phyloP scores from a whole-genome alignment of 345 rosid genomes.

The Balakata baccata region DNA sequence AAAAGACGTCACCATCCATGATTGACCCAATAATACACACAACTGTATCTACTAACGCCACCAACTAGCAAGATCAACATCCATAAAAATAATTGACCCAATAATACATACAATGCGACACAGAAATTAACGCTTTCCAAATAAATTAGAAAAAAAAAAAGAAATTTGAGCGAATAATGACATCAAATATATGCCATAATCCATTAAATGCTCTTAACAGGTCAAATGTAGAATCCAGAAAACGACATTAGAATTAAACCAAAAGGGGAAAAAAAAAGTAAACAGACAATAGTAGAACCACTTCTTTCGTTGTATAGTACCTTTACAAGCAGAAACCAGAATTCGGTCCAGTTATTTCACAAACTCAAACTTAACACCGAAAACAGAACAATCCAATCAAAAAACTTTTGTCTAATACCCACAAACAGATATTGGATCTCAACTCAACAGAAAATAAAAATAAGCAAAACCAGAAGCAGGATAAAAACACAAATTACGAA shows the following conservation, averaged over 20 bases:
- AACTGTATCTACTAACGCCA: conserved; percentile 10
- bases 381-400: neutral
- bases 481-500: neutral
- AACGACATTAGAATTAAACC: neutral
- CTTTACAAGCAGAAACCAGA: conserved; percentile 9
- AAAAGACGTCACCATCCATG: neutral
- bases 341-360: conserved; percentile 8
- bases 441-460: neutral
- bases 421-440: conserved; percentile 5
- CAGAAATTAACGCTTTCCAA: neutral
- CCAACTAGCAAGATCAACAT: conserved; percentile 1
- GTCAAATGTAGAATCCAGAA: conserved; percentile 36
- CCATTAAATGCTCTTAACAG: conserved; percentile 27
- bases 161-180: conserved; percentile 24
- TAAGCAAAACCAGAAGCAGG: neutral
- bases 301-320: conserved; percentile 3
- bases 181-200: conserved; percentile 30
- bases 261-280: conserved; percentile 1
- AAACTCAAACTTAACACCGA: neutral
- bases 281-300: conserved; percentile 9
- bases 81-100: conserved; percentile 18
- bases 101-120: neutral
- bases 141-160: neutral
- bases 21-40: conserved; percentile 9
- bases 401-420: conserved; percentile 1